Evolutionary conservation across 371 early-diverging fungal species (phyloP), one percentile per base, ranked within the genome.

Genomic region (Mortierella sp.): DNA sequence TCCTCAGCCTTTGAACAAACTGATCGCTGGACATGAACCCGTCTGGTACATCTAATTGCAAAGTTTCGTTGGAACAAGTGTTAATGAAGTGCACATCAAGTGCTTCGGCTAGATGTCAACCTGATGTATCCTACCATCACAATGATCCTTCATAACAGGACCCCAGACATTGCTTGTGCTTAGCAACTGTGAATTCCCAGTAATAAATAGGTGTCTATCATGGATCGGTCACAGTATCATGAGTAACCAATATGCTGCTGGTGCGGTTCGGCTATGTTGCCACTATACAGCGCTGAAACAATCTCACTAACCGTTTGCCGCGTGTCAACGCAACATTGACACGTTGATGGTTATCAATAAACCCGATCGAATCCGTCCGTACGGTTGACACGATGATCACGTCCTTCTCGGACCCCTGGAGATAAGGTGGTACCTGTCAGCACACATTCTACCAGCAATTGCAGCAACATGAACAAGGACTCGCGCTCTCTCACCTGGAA

Each of bases 371-470:
- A 9, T 70, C 76, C 10, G 91, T 90, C 22, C 94, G 80, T 1
- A 92, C 93, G 0, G 91, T 89, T 2, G 91, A 90, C 24, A 95
- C 63, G 19, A 95, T 72, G 60, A 95, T 93, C 24, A 94, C 80
- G 13, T 89, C 86, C 66, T 92, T 94, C 61, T 96, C 96, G 16
- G 92, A 92, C 14, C 96, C 95, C 80, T 94, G 56, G n/a, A 21
- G 22, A 45, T 10, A 34, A 10, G 34, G 10, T 34, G 34, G 34
- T 34, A n/a, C n/a, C 10, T 7, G 34, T 10, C 34, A 7, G 34
- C 34, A 34, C 7, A 10, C 34, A 34, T 7, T 34, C 34, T 7
- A 34, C 10, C 10, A 10, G 34, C 4, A 7, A 34, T 34, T 34
- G 34, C 4, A 7, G 34, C 7, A 34, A 10, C 10, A 34, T 7